Conservation (phyloP, 176 grass and related monocot species). For the Carex scoparia region DNA sequence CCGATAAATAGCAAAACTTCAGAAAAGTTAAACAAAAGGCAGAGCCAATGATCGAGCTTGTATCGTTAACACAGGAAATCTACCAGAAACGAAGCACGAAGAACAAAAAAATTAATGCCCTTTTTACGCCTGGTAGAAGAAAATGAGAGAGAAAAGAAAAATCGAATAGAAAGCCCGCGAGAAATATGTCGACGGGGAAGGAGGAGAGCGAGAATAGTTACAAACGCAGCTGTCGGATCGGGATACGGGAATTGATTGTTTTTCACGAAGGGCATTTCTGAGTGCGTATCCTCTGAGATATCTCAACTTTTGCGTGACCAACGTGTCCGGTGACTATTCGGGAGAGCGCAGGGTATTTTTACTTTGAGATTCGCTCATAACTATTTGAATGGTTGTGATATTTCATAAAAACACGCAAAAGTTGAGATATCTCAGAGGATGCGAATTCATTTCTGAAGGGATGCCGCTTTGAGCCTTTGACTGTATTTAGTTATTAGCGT, state of each 20-base stretch:
- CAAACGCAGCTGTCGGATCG: background rate
- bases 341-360: no score
- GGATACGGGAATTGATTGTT: background rate
- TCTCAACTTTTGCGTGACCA: no score
- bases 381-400: no score
- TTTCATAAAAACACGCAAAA: no score
- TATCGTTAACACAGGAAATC: background rate
- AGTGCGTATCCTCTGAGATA: no score
- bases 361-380: no score
- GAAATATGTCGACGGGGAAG: background rate
- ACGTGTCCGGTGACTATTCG: no score
- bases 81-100: background rate
- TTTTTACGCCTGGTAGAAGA: background rate
- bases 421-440: no score
- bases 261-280: background rate
- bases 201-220: background rate
- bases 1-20: background rate
- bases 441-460: background rate
- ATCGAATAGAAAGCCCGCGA: background rate
- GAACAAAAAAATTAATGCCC: background rate
- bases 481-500: slow-evolving; percentile 13
- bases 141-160: background rate
- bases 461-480: background rate
- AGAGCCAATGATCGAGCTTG: background rate
- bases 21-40: background rate